A percentile compares a stretch with the other conserved stretches of the same genome.
phyloP scores from a whole-genome alignment of 257 asterid species.

The Solanum neorickii region DNA sequence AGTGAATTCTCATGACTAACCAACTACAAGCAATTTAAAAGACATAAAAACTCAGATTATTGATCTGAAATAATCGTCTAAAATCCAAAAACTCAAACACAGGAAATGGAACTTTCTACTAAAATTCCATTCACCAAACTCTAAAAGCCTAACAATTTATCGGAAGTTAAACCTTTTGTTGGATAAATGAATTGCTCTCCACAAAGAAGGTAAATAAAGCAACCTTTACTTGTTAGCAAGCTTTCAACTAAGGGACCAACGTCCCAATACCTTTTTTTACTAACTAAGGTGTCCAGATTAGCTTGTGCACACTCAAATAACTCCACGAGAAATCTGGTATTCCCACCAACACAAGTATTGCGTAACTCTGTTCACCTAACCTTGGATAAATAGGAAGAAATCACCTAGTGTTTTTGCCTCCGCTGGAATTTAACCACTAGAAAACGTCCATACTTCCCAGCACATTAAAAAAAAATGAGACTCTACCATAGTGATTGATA shows the following conservation, averaged over 20 bases:
- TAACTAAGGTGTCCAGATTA: background rate
- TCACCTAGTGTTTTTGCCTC: background rate
- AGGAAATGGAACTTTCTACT: background rate
- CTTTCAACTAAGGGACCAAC: background rate
- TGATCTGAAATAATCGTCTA: background rate
- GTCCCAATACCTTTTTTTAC: background rate
- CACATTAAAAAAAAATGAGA: background rate
- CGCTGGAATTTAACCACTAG: background rate
- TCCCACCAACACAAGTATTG: background rate
- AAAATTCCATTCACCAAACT: background rate
- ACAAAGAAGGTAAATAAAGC: background rate
- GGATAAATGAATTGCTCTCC: background rate
- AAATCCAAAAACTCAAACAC: background rate
- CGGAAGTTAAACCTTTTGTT: background rate
- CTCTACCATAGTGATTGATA: background rate
- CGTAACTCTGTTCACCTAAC: background rate
- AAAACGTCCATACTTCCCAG: background rate
- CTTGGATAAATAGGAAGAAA: background rate
- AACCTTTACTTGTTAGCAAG: background rate
- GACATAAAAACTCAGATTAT: background rate
- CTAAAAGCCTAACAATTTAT: background rate
- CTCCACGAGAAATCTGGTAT: background rate
- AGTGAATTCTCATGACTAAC: background rate
- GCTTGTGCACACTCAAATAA: background rate
- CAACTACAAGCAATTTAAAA: background rate